Conservation (phyloP, 1,284 basidiomycete species). For the Cutaneotrichosporon spelunceum region DNA sequence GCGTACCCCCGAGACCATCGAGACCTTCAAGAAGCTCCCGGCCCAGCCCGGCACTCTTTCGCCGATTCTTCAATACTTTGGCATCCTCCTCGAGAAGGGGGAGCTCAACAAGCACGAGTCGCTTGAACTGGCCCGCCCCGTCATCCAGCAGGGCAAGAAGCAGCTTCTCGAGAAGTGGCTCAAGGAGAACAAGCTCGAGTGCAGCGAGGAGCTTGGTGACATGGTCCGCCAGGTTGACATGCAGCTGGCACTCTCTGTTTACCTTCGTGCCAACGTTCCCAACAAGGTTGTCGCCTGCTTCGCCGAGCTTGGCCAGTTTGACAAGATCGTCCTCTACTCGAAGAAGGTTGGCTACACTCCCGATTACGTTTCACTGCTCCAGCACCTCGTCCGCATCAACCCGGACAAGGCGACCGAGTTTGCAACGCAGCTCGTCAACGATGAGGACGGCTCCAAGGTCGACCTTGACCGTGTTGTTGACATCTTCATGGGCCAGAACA, state of each 20-base stretch:
- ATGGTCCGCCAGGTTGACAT: slow-evolving; percentile 88
- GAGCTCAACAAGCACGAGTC: slow-evolving; percentile 97
- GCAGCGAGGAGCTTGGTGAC: slow-evolving; percentile 97
- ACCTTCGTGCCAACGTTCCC: slow-evolving; percentile 94
- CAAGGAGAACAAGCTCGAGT: slow-evolving; percentile 99
- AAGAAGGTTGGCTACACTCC: slow-evolving; percentile 96
- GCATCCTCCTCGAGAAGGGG: slow-evolving; percentile 94
- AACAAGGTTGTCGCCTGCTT: slow-evolving; percentile 99
- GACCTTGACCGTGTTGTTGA: slow-evolving; percentile 95
- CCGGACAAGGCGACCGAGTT: slow-evolving; percentile 99
- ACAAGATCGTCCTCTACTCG: slow-evolving; percentile 96
- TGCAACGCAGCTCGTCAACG: slow-evolving; percentile 89
- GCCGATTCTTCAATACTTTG: slow-evolving; percentile 98
- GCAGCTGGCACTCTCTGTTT: slow-evolving; percentile 97
- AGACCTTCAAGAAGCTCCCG: slow-evolving; percentile 95
- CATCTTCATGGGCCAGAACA: slow-evolving; percentile 99
- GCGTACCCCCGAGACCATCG: slow-evolving; percentile 92
- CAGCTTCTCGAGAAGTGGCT: slow-evolving; percentile 98
- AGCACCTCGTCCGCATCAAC: slow-evolving; percentile 94
- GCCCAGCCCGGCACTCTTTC: slow-evolving; percentile 85
- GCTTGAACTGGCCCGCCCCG: slow-evolving; percentile 91
- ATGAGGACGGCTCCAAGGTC: slow-evolving; percentile 86
- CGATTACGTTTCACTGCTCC: slow-evolving; percentile 90
- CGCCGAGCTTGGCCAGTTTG: slow-evolving; percentile 96
- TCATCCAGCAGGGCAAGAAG: slow-evolving; percentile 94